Base-by-base conservation (phyloP, 306 rosid genomes). In the Glycine tomentella region DNA sequence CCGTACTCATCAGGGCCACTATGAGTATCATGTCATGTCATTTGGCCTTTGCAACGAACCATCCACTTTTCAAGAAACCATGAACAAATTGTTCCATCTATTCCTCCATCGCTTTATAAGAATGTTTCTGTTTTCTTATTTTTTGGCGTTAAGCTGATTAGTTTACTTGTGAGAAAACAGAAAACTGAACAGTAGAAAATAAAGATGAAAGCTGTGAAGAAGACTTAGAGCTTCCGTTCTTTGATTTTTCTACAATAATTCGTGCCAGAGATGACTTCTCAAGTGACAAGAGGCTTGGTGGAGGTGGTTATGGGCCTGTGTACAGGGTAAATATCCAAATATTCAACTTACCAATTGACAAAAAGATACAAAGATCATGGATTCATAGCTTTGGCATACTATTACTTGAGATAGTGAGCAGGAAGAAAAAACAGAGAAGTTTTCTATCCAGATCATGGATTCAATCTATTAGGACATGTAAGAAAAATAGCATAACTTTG, bases 261-360 rank as follows among this genome's bases (percentile, higher is more conserved):
- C 68, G 48, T 45, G 90, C 90, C 38, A 87, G 88, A 8, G 31
- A 79, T 77, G 42, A 80, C 46, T 87, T 87, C 77, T 87, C 90
- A 13, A 31, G 73, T 17, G 67, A 80, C 31, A 82, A 80, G 44
- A 85, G 57, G 56, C 83, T 87, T 9, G 90, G 90, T 6, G 65
- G 78, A 82, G 88, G 86, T 73, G 90, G 90, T 10, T 87, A 84
- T 82, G 88, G 90, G 50, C 75, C 86, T 31, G 90, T 87, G 56
- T 87, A 87, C 48, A 69, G 7, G 87, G 86, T 81, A 55, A 46
- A 31, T 4, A 14, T 10, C 38, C 16, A 40, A 56, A 13, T 63
- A 9, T 63, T n/a, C 40, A 25, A 71, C 17, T 3, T 48, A 1
- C 34, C 33, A 55, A 1, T 51, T 17, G 16, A 69, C 14, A 20